Conservation (phyloP, 83 land plant genomes). For the Picea abies region DNA sequence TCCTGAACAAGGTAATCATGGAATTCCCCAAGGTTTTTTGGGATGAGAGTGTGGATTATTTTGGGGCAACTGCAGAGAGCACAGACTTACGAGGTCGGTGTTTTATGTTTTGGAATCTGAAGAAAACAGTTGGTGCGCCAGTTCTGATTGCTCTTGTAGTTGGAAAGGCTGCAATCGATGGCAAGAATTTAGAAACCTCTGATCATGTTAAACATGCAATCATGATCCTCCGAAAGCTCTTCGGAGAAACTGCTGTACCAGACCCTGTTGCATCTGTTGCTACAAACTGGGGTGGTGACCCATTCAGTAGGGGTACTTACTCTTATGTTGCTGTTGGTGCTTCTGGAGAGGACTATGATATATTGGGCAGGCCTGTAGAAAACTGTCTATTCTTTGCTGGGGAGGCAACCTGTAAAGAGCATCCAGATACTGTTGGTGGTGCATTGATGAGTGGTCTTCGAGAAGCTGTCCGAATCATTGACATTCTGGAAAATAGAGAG, state of each 20-base stretch:
- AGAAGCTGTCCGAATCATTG: constrained; percentile 85
- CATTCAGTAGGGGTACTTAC: constrained; percentile 89
- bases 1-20: constrained; percentile 87
- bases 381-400: constrained; percentile 97
- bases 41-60: constrained; percentile 95
- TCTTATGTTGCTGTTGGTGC: constrained; percentile 98
- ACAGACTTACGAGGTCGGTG: constrained; percentile 78
- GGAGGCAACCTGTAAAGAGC: constrained; percentile 99
- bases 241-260: constrained; percentile 83
- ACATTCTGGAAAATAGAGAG: constrained; percentile 61
- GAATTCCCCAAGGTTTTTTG: constrained; percentile 91
- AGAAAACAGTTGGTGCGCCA: constrained; percentile 91
- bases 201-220: constrained; percentile 86
- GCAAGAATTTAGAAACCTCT: constrained; percentile 48
- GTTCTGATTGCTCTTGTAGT: constrained; percentile 94
- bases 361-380: constrained; percentile 88
- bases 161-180: constrained; percentile 91
- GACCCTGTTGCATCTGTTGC: constrained; percentile 87
- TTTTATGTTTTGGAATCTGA: constrained; percentile 99
- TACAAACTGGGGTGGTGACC: constrained; percentile 95
- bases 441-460: constrained; percentile 96
- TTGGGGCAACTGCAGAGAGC: constrained; percentile 96
- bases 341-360: constrained; percentile 98
- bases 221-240: constrained; percentile 71
- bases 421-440: constrained; percentile 99